phyloP scores from a whole-genome alignment of 108 stramenopile genomes.

The Fragilaria radians region DNA sequence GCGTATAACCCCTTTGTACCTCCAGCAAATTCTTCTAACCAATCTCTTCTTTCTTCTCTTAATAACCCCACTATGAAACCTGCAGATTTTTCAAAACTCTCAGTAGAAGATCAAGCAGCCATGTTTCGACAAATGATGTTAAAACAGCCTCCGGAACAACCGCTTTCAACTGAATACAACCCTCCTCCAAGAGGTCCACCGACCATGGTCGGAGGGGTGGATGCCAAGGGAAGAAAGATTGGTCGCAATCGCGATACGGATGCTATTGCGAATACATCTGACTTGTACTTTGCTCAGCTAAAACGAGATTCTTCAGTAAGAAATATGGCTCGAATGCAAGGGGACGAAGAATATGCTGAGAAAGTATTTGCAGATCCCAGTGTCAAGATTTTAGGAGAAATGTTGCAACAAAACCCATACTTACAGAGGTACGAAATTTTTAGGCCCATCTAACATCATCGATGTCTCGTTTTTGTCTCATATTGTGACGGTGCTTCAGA shows the following conservation, averaged over 20 bases:
- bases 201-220: conserved; percentile 11
- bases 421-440: conserved; percentile 32
- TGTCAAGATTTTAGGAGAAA: conserved; percentile 36
- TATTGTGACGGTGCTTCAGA: not conserved
- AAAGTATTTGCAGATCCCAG: conserved; percentile 54
- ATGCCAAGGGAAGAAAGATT: conserved; percentile 22
- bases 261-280: conserved; percentile 68
- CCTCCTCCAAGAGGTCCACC: conserved; percentile 2
- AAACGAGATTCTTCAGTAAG: conserved; percentile 77
- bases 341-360: conserved; percentile 54
- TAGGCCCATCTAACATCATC: conserved; percentile 6
- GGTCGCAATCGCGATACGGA: conserved; percentile 66
- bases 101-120: conserved; percentile 41
- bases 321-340: conserved; percentile 43
- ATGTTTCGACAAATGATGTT: conserved; percentile 47
- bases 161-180: conserved; percentile 5
- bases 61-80: conserved; percentile 15
- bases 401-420: conserved; percentile 60
- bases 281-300: conserved; percentile 81
- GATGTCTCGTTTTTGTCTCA: not conserved
- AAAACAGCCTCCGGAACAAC: conserved; percentile 15
- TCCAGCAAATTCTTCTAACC: conserved; percentile 7
- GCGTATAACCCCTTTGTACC: conserved; percentile 4
- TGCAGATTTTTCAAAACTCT: conserved; percentile 18
- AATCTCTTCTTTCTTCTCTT: conserved; percentile 10